Percentiles rank a stretch among this genome's conserved stretches.
Evolutionary conservation across 2,329 filamentous ascomycete genomes (phyloP).

Genomic region (Geosmithia morbida): DNA sequence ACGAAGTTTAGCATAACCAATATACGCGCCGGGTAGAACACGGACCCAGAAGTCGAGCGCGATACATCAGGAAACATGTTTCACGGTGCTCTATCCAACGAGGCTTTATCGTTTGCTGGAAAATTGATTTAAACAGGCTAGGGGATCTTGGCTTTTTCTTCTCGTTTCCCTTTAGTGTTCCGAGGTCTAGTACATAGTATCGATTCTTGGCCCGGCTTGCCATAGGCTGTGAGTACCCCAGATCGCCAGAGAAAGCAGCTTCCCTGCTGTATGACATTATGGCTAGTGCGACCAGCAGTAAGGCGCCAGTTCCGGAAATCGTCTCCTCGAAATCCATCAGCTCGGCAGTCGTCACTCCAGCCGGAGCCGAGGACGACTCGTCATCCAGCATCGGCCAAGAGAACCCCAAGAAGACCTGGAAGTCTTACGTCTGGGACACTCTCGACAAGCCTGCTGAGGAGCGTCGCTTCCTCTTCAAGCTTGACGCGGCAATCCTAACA

Average conservation of each 20-base stretch:
- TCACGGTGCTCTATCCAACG: no score
- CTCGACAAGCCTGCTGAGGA: conserved; percentile 26
- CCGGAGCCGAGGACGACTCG: conserved; percentile 2
- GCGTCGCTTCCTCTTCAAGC: conserved; percentile 23
- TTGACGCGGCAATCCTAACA: conserved; percentile 23
- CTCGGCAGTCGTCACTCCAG: background rate
- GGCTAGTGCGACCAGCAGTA: background rate
- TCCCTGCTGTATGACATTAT: background rate
- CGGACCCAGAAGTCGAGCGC: no score
- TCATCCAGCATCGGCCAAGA: conserved; percentile 10
- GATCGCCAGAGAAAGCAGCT: background rate
- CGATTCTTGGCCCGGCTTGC: no score
- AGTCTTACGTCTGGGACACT: conserved; percentile 33
- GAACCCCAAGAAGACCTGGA: conserved; percentile 24
- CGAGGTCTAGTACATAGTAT: no score
- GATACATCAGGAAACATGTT: no score
- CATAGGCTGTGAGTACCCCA: no score
- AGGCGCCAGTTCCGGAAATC: background rate
- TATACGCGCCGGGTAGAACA: no score
- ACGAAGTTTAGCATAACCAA: background rate
- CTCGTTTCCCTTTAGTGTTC: no score
- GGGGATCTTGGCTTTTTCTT: no score
- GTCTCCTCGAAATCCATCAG: background rate
- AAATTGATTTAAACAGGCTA: no score
- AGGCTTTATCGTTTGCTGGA: no score